Conservation (phyloP, 1,139 yeast species). For the Torulaspora pretoriensis region DNA sequence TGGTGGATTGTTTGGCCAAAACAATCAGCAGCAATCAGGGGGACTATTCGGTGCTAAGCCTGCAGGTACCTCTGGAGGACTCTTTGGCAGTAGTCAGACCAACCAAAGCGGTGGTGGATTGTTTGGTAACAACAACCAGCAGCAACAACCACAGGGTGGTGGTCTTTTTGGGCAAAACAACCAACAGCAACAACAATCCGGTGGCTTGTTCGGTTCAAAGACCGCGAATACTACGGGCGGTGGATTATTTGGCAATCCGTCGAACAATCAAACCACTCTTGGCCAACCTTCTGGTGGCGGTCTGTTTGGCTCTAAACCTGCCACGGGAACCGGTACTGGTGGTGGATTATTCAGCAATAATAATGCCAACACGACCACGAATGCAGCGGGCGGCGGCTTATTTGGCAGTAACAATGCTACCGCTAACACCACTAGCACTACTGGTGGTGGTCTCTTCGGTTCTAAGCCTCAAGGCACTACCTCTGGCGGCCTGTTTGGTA, state of each 20-base stretch:
- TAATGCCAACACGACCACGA: slow-evolving; percentile 18
- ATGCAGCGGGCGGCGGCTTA: slow-evolving; percentile 31
- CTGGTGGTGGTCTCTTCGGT: slow-evolving; percentile 39
- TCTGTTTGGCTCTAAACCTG: slow-evolving; percentile 32
- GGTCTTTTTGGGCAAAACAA: slow-evolving; percentile 13
- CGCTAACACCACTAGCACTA: slow-evolving; percentile 15
- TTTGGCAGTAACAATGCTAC: slow-evolving; percentile 33
- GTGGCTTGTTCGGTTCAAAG: slow-evolving; percentile 25
- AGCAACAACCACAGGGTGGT: slow-evolving; percentile 12
- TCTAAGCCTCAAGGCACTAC: slow-evolving; percentile 26
- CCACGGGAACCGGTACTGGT: slow-evolving; percentile 23
- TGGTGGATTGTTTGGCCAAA: slow-evolving; percentile 34
- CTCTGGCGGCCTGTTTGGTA: slow-evolving; percentile 29
- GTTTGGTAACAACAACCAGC: slow-evolving; percentile 31
- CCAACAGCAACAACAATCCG: slow-evolving; percentile 11
- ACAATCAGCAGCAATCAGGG: slow-evolving; percentile 21
- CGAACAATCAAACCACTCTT: slow-evolving; percentile 10
- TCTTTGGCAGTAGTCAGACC: slow-evolving; percentile 31
- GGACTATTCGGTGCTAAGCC: slow-evolving; percentile 34
- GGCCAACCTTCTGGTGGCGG: slow-evolving; percentile 26
- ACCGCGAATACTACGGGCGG: slow-evolving; percentile 18
- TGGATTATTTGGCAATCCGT: slow-evolving; percentile 25
- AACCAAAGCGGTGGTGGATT: slow-evolving; percentile 29
- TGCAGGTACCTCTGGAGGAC: slow-evolving; percentile 20
- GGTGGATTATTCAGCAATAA: slow-evolving; percentile 38